Evolutionary conservation across 495 filamentous ascomycete species (phyloP).

Genomic region (Pseudoneurospora amorphoporcata): DNA sequence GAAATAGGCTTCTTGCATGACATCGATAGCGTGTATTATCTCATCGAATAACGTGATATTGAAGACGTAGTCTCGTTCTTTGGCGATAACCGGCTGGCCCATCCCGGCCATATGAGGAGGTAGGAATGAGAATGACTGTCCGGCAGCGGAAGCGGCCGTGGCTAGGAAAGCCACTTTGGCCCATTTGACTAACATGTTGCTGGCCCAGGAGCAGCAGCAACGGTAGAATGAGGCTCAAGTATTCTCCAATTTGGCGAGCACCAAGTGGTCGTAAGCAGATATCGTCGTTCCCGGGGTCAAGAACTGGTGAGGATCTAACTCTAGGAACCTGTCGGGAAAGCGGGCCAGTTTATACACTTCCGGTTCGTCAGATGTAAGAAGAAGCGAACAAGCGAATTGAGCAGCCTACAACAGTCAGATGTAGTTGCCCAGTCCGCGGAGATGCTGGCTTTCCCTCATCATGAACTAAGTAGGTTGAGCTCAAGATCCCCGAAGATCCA

Average conservation of each 20-base stretch:
- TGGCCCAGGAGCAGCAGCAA: background rate
- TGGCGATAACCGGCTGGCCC: background rate
- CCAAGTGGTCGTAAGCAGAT: background rate
- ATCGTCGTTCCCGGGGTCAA: background rate
- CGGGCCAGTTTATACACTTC: background rate
- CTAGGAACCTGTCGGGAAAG: background rate
- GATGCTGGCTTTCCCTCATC: background rate
- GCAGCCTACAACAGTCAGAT: background rate
- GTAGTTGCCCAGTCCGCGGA: background rate
- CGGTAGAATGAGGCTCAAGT: background rate
- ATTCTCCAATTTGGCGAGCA: background rate
- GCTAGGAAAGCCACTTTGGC: slow-evolving; percentile 3
- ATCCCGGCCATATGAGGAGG: background rate
- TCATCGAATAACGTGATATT: slow-evolving; percentile 24
- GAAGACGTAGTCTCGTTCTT: background rate
- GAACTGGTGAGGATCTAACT: background rate
- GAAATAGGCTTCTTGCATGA: slow-evolving; percentile 74
- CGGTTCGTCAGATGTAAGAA: background rate
- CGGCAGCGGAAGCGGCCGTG: slow-evolving; percentile 2
- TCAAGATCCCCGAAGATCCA: background rate
- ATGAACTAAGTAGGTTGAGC: background rate
- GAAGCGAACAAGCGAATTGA: background rate
- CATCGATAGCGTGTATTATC: slow-evolving; percentile 52
- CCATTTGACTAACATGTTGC: slow-evolving; percentile 2
- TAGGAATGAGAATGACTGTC: background rate